phyloP scores from a whole-genome alignment of 2,329 filamentous ascomycete genomes.

The Fonsecaea pedrosoi region DNA sequence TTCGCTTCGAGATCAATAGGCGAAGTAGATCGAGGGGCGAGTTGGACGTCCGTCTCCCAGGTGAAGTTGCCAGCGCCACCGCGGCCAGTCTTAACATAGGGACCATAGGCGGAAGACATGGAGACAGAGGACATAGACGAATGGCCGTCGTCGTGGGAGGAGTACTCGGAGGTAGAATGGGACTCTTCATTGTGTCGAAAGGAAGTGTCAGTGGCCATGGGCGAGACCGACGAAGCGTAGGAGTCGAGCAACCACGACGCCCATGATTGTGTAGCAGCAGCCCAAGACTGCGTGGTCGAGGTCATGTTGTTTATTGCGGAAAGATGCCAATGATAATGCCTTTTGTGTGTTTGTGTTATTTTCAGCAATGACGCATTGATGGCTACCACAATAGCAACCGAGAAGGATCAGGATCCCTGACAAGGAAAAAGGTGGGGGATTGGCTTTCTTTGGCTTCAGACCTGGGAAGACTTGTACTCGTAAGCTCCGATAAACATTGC shows the following conservation, averaged over 20 bases:
- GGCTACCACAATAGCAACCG: not conserved
- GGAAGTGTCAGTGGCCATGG: slow-evolving; percentile 28
- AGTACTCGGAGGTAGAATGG: slow-evolving; percentile 21
- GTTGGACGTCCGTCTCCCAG: slow-evolving; percentile 49
- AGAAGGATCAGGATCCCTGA: slow-evolving; percentile 7
- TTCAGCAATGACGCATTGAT: slow-evolving; percentile 7
- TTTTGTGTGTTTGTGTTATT: not conserved
- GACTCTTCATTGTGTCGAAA: slow-evolving; percentile 33
- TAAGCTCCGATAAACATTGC: not conserved
- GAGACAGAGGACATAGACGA: slow-evolving; percentile 31
- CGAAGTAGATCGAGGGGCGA: slow-evolving; percentile 19
- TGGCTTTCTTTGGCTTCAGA: slow-evolving; percentile 1
- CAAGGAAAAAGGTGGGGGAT: slow-evolving; percentile 2
- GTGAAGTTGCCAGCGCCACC: slow-evolving; percentile 71
- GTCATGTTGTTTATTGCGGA: slow-evolving; percentile 12
- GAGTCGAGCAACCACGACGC: slow-evolving; percentile 40
- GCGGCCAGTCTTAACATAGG: slow-evolving; percentile 62
- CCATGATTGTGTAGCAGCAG: slow-evolving; percentile 35
- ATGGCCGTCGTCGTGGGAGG: slow-evolving; percentile 20
- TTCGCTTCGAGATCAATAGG: slow-evolving; percentile 56
- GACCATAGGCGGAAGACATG: slow-evolving; percentile 41
- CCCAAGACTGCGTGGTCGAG: slow-evolving; percentile 36
- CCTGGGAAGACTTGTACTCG: too few relatives aligned
- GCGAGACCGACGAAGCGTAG: slow-evolving; percentile 37
- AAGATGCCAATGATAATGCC: not conserved